These are phyloP conservation scores for Scutellaria galericulata DNA, from an alignment of 257 asterid species.

Conservation along the genomic window DNA sequence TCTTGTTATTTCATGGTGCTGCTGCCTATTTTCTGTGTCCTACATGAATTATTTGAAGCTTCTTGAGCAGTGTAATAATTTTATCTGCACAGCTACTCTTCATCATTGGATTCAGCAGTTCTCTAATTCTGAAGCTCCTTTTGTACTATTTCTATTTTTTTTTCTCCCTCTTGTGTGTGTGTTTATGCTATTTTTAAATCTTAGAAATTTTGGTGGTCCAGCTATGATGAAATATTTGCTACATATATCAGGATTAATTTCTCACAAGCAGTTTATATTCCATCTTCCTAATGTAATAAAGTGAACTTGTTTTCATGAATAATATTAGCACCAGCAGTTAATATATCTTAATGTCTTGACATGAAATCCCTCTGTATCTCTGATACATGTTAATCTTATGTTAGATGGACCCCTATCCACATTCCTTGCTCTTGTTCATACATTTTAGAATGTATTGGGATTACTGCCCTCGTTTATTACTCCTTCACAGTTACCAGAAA, in stretches of 20 bases:
- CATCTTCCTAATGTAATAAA: constrained; percentile 11
- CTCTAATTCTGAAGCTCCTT: background rate
- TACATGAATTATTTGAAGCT: background rate
- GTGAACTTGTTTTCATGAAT: background rate
- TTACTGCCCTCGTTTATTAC: background rate
- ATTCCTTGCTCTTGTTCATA: background rate
- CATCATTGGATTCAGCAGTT: background rate
- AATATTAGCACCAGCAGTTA: background rate
- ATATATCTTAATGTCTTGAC: too few relatives aligned
- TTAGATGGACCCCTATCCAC: constrained; percentile 7
- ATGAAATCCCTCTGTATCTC: background rate
- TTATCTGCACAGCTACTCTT: background rate
- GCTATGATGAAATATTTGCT: background rate
- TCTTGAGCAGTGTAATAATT: background rate
- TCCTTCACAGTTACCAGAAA: background rate
- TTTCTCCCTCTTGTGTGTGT: background rate
- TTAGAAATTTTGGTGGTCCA: background rate
- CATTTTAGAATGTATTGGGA: background rate
- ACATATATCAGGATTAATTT: background rate
- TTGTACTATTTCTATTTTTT: background rate
- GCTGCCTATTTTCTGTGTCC: background rate
- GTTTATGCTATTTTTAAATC: background rate
- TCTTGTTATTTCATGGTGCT: background rate
- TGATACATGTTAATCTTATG: too few relatives aligned
- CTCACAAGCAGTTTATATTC: background rate